These are phyloP conservation scores for Alternaria viburni DNA, from an alignment of 2,329 filamentous ascomycete species.

Conservation along the genomic window DNA sequence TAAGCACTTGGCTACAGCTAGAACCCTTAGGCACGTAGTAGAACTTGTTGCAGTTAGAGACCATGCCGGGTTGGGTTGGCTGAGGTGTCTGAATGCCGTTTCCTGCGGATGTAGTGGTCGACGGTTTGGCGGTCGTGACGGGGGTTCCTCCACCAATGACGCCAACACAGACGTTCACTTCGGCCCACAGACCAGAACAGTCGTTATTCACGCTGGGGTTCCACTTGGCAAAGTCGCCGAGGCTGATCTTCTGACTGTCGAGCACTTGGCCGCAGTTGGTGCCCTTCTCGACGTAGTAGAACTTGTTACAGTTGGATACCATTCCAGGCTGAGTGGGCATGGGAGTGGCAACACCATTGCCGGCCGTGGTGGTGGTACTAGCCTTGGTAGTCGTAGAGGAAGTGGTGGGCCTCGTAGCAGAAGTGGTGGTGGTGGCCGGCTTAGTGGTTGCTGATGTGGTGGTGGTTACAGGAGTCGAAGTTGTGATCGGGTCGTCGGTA, in stretches of 20 bases:
- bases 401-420: not conserved
- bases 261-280: constrained; percentile 10
- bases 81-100: constrained; percentile 11
- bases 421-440: not conserved
- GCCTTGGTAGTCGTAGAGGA: not conserved
- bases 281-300: not conserved
- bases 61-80: constrained; percentile 12
- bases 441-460: not conserved
- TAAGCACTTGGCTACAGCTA: not conserved
- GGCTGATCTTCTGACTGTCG: constrained; percentile 5
- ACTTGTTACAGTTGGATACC: not conserved
- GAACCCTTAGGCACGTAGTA: not conserved
- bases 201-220: constrained; percentile 9
- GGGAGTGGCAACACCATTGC: not conserved
- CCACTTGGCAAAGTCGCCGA: constrained; percentile 9
- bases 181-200: constrained; percentile 9
- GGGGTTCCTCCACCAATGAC: constrained; percentile 1
- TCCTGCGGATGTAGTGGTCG: constrained; percentile 4
- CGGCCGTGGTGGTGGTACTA: not conserved
- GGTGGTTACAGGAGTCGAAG: not conserved
- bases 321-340: not conserved
- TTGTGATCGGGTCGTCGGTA: not conserved
- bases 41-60: constrained; percentile 15
- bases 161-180: constrained; percentile 13
- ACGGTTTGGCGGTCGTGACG: not conserved